Conservation (phyloP, 208 protist species). For the Trypanosomatidae sp. region DNA sequence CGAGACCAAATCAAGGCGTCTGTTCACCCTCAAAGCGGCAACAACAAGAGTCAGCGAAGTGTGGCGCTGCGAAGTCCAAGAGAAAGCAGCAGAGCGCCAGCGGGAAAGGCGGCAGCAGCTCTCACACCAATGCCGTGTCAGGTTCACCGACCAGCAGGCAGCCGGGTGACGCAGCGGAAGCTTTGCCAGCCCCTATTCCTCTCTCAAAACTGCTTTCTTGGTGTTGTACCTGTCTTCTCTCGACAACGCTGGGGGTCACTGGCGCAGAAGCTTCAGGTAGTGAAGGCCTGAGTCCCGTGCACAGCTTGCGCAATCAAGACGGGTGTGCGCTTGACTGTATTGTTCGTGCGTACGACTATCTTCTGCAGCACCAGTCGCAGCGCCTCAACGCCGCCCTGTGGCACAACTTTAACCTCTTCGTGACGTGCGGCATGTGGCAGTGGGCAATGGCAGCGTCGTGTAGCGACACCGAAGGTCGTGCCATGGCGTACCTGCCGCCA, state of each 20-base stretch:
- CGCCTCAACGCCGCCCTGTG: slow-evolving; percentile 19
- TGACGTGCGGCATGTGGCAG: slow-evolving; percentile 10
- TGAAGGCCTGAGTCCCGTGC: neutral
- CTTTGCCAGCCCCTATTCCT: neutral
- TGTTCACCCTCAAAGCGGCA: neutral
- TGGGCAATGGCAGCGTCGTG: neutral
- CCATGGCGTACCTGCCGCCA: neutral
- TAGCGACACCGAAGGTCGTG: neutral
- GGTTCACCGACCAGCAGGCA: neutral
- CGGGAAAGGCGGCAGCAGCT: neutral
- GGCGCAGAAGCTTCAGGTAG: neutral
- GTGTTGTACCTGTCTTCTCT: slow-evolving; percentile 6
- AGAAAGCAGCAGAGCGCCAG: neutral
- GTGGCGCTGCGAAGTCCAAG: slow-evolving; percentile 6
- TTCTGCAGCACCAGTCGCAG: slow-evolving; percentile 26
- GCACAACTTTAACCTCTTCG: slow-evolving; percentile 3
- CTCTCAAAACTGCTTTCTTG: slow-evolving; percentile 4
- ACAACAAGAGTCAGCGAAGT: neutral
- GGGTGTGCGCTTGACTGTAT: neutral
- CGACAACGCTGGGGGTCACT: neutral
- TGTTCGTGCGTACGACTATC: slow-evolving; percentile 11
- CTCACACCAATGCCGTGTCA: neutral
- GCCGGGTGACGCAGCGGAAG: neutral
- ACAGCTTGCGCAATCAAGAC: neutral
- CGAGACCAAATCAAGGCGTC: neutral